A percentile compares a stretch with the other conserved stretches of the same genome.
phyloP scores from a whole-genome alignment of 202 grass and related monocot species.

The Digitaria exilis region DNA sequence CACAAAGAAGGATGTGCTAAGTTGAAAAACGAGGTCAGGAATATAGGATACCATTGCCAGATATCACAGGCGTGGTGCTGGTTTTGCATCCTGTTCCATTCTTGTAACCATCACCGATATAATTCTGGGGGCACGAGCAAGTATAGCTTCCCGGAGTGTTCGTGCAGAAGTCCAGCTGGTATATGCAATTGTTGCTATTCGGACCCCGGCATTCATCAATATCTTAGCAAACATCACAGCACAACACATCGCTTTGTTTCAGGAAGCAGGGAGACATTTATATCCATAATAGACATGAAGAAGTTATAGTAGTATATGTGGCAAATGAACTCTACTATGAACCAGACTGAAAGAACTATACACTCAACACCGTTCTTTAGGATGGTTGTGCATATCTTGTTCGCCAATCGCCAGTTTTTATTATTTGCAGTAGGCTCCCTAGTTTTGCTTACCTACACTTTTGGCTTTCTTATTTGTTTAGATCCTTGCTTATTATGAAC shows the following conservation, averaged over 20 bases:
- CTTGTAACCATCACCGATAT: not conserved
- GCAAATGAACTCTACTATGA: not conserved
- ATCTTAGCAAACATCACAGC: slow-evolving; percentile 4
- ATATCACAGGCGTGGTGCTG: accelerated
- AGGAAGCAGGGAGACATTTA: no score
- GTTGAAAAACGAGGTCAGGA: not conserved
- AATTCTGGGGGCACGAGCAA: slow-evolving; percentile 27
- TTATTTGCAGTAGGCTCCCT: not conserved
- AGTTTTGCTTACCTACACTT: not conserved
- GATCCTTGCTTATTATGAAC: not conserved
- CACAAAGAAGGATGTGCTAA: not conserved
- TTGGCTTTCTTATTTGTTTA: not conserved
- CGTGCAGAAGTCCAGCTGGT: not conserved
- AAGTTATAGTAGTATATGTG: no score
- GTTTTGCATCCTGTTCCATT: not conserved
- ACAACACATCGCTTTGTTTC: slow-evolving; percentile 22
- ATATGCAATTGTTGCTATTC: not conserved
- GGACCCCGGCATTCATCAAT: slow-evolving; percentile 11
- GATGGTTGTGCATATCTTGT: no score
- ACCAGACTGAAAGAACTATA: not conserved
- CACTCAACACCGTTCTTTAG: not conserved
- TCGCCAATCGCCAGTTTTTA: not conserved
- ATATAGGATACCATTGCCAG: slow-evolving; percentile 1
- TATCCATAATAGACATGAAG: no score
- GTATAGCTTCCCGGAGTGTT: slow-evolving; percentile 26